phyloP scores from a whole-genome alignment of 768 basidiomycete species.

The Mycena epipterygia region DNA sequence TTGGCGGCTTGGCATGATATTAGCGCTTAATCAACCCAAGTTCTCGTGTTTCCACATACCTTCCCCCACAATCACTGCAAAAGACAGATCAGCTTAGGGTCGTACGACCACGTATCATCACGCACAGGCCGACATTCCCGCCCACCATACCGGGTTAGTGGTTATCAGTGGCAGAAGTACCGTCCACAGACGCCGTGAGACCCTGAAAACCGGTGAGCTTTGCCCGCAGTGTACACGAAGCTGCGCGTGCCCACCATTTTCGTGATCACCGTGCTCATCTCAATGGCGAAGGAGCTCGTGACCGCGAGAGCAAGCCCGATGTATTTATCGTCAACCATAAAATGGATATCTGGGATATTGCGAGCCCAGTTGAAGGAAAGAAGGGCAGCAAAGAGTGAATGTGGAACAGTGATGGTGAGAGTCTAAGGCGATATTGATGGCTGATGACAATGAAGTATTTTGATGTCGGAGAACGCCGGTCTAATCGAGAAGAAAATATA shows the following conservation, averaged over 20 bases:
- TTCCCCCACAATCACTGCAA: conserved; percentile 91
- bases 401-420: background rate
- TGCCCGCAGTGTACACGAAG: background rate
- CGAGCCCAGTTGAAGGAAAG: background rate
- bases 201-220: conserved; percentile 59
- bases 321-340: conserved; percentile 94
- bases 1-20: conserved; percentile 68
- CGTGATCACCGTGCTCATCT: conserved; percentile 97
- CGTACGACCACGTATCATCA: conserved; percentile 33
- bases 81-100: conserved; percentile 2
- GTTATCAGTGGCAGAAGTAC: conserved; percentile 80
- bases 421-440: background rate
- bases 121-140: conserved; percentile 92
- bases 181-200: conserved; percentile 84
- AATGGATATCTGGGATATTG: background rate
- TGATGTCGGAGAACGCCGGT: no score
- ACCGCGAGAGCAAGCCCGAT: conserved; percentile 93
- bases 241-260: conserved; percentile 81
- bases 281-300: conserved; percentile 87
- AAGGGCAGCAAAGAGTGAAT: background rate
- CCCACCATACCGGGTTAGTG: conserved; percentile 99
- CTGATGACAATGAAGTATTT: no score
- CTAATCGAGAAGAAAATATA: no score
- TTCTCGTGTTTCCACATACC: conserved; percentile 56
- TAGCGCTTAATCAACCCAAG: background rate